These are phyloP conservation scores for Chaetomidium leptoderma DNA, from an alignment of 495 filamentous ascomycete genomes.

Conservation along the genomic window DNA sequence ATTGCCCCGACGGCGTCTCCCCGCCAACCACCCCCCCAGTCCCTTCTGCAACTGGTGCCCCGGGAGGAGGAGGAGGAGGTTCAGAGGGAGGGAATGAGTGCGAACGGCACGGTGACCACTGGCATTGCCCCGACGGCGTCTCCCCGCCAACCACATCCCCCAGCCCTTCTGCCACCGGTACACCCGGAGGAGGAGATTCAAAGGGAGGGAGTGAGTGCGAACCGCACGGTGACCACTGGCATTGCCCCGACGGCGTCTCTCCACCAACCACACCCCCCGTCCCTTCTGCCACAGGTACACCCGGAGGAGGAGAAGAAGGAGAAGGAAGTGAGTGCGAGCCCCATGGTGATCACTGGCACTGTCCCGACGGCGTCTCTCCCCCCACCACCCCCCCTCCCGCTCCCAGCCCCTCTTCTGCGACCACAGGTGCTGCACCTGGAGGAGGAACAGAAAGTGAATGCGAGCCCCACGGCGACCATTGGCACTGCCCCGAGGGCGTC, in stretches of 20 bases:
- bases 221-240: constrained; percentile 11
- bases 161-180: no score
- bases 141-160: background rate
- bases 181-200: no score
- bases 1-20: constrained; percentile 4
- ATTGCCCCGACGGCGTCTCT: constrained; percentile 4
- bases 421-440: no score
- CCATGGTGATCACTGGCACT: background rate
- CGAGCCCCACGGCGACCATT: background rate
- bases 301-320: background rate
- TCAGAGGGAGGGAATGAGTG: no score
- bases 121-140: constrained; percentile 3
- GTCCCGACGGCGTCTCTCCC: background rate
- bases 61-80: background rate
- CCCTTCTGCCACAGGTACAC: background rate
- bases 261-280: background rate
- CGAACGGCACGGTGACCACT: background rate
- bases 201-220: no score
- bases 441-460: no score
- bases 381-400: background rate
- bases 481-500: constrained; percentile 3
- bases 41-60: background rate
- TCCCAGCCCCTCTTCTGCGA: background rate
- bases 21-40: background rate
- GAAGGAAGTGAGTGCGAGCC: background rate